Evolutionary conservation across 805 yeast genomes (phyloP), one percentile per base, ranked within the genome.

Genomic region (Cyberlindnera misumaiensis): DNA sequence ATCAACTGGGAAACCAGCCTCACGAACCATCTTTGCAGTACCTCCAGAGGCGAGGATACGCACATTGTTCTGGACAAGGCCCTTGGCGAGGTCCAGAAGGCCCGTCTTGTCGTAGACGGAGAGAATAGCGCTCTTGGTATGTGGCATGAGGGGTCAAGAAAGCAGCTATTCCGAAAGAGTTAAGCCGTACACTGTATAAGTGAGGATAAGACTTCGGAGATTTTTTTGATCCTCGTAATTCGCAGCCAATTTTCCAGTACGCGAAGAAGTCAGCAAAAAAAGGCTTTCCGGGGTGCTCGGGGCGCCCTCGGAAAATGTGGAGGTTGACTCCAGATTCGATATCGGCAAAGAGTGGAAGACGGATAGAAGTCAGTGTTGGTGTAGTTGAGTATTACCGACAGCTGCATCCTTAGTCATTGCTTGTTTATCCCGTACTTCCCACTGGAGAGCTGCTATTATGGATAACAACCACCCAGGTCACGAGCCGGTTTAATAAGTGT

Each of bases 91-190:
- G 63, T 93, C 98, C 54, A 93, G 69, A 48, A 93, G 71, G 32
- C 98, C 98, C 41, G 98, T 93, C 66, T 93, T 93, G 70, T 93
- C 96, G 67, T 93, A 89, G 46, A 93, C 98, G 17, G 97, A 90
- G 51, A 93, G 72, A 58, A 93, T 93, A 34, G 98, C 98, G 45
- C 96, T 93, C 65, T 83, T 83, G 39, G 66, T 67, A 64, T 74
- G 68, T 30, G 56, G 46, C 28, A 55, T 42, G 60, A 55, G 58
- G 37, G 32, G 35, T 9, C 17, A 30, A n/a, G 24, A 20, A 20
- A 8, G 24, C 8, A 20, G 5, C 24, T 20, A 20, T 20, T 20
- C 24, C 14, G 29, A 27, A 27, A 27, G 7, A 27, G 29, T 5
- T 27, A n/a, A 6, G 13, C 15, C 10, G 29, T n/a, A 27, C 13